Conservation (phyloP, 208 protist genomes). For the Trypanosoma theileri region DNA sequence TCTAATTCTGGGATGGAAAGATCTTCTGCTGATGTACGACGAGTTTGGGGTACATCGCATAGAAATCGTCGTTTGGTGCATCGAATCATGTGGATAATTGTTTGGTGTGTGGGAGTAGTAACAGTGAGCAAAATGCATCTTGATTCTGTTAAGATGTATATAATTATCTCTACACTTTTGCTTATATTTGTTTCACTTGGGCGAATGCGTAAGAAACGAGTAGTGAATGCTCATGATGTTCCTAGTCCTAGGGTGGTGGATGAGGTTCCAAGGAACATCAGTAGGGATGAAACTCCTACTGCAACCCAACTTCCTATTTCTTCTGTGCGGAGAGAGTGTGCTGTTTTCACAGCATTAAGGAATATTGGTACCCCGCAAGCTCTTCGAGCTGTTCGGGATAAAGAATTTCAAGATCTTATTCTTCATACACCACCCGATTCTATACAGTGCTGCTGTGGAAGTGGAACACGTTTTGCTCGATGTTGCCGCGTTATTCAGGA, state of each 20-base stretch:
- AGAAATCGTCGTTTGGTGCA: constrained; percentile 27
- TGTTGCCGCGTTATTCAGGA: constrained; percentile 51
- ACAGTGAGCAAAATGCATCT: constrained; percentile 16
- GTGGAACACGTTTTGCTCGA: constrained; percentile 37
- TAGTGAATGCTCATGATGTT: not conserved
- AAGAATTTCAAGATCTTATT: constrained; percentile 32
- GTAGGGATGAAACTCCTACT: not conserved
- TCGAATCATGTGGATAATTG: constrained; percentile 37
- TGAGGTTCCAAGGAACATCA: not conserved
- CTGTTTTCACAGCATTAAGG: constrained; percentile 32
- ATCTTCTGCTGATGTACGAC: not conserved
- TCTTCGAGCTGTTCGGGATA: constrained; percentile 50
- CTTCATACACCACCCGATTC: constrained; percentile 18
- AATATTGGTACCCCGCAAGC: constrained; percentile 40
- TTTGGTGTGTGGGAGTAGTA: constrained; percentile 27
- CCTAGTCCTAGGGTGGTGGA: too few relatives aligned
- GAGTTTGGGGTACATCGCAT: not conserved
- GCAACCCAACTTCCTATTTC: not conserved
- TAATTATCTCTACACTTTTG: constrained; percentile 31
- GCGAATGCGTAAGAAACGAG: not conserved
- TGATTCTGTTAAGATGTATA: constrained; percentile 35
- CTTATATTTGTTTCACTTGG: constrained; percentile 14
- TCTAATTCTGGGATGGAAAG: not conserved
- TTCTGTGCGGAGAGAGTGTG: constrained; percentile 1
- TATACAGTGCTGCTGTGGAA: constrained; percentile 41